These are phyloP conservation scores for Metarhizium album DNA, from an alignment of 2,329 filamentous ascomycete species.

Conservation along the genomic window DNA sequence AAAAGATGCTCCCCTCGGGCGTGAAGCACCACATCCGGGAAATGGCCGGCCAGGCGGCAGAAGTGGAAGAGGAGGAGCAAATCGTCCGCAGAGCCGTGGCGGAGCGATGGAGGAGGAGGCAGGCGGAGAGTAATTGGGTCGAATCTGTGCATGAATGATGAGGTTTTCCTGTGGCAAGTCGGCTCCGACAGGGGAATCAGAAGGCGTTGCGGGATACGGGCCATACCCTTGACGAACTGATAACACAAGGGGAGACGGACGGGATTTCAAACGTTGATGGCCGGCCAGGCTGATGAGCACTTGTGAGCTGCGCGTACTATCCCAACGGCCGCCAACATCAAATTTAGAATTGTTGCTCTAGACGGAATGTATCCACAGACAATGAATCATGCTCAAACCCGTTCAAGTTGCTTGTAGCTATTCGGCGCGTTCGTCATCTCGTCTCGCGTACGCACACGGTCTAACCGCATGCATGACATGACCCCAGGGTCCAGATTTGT, in stretches of 20 bases:
- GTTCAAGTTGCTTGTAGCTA: too few species aligned
- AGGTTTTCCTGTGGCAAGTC: neutral
- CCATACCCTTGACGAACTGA: neutral
- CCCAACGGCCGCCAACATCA: too few species aligned
- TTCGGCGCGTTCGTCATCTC: too few species aligned
- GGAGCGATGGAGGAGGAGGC: constrained; percentile 37
- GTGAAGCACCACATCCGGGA: constrained; percentile 44
- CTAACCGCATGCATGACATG: too few species aligned
- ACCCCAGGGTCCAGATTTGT: too few species aligned
- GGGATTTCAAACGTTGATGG: too few species aligned
- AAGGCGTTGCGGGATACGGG: neutral
- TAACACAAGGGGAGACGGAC: neutral
- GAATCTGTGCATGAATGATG: constrained; percentile 16
- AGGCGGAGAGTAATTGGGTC: constrained; percentile 38
- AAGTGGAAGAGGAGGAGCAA: constrained; percentile 40
- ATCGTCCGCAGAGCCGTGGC: constrained; percentile 40
- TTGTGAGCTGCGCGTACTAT: too few species aligned
- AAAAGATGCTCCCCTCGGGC: constrained; percentile 39
- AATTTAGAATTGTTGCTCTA: too few species aligned
- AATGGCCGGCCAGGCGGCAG: constrained; percentile 39
- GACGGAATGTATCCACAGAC: too few species aligned
- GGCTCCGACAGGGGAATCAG: neutral
- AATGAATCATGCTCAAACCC: too few species aligned
- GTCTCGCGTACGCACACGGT: too few species aligned
- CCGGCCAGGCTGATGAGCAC: too few species aligned